Percentiles rank a stretch among this genome's conserved stretches.
Evolutionary conservation across 495 filamentous ascomycete genomes (phyloP).

Genomic region (Neurospora sp.): DNA sequence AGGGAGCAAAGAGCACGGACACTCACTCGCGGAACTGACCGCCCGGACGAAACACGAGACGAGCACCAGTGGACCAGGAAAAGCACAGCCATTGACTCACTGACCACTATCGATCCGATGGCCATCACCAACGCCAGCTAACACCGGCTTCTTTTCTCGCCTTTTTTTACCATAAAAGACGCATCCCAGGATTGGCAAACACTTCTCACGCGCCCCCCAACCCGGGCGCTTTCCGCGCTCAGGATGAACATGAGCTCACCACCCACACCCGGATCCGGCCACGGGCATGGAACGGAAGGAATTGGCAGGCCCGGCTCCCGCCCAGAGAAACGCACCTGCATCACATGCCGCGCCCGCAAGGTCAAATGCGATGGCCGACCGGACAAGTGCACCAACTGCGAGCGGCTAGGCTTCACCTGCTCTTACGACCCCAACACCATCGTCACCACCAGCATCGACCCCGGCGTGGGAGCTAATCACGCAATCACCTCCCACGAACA

Average conservation of each 20-base stretch:
- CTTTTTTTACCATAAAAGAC: not conserved
- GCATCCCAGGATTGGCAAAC: not conserved
- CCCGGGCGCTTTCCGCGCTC: not conserved
- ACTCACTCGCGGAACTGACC: not conserved
- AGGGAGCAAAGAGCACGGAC: not conserved
- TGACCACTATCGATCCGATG: not conserved
- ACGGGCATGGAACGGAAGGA: not conserved
- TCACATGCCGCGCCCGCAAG: constrained; percentile 40
- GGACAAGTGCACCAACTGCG: constrained; percentile 37
- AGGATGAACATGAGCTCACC: not conserved
- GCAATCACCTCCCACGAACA: not conserved
- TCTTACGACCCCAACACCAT: constrained; percentile 33
- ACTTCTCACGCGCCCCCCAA: not conserved
- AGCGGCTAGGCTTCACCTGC: constrained; percentile 38
- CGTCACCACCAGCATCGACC: constrained; percentile 5
- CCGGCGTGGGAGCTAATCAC: not conserved
- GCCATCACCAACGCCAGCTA: not conserved
- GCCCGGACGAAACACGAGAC: not conserved
- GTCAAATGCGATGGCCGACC: constrained; percentile 40
- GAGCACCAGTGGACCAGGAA: not conserved
- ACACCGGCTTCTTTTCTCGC: not conserved
- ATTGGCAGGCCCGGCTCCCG: not conserved
- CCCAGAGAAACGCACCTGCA: constrained; percentile 22
- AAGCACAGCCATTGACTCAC: not conserved
- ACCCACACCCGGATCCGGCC: not conserved